Evolutionary conservation across 768 basidiomycete genomes (phyloP).

Genomic region (Collybiopsis luxurians): DNA sequence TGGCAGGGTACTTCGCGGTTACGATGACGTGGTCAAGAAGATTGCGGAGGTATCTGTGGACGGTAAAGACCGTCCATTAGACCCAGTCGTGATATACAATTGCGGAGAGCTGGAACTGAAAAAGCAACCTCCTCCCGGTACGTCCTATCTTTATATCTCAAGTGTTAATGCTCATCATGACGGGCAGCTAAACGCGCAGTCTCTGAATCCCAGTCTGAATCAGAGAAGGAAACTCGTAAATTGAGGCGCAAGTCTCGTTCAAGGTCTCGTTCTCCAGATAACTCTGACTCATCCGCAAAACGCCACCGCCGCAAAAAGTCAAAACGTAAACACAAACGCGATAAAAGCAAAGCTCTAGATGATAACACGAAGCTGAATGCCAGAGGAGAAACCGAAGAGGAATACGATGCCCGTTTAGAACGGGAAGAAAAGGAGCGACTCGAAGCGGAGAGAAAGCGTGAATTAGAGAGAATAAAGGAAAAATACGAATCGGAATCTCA

Average conservation of each 20-base stretch:
- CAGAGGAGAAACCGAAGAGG: conserved; percentile 61
- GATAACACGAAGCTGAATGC: conserved; percentile 12
- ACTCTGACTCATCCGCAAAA: conserved; percentile 11
- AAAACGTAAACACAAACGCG: conserved; percentile 23
- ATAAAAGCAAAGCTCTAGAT: conserved; percentile 17
- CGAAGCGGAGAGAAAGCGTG: conserved; percentile 41
- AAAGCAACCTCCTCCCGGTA: conserved; percentile 28
- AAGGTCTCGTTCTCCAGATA: conserved; percentile 14
- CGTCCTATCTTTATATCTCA: not conserved
- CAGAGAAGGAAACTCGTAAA: conserved; percentile 12
- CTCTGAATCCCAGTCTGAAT: conserved; percentile 4
- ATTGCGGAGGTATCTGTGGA: conserved; percentile 69
- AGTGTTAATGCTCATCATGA: not conserved
- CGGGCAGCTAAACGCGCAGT: conserved; percentile 12
- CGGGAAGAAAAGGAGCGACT: conserved; percentile 62
- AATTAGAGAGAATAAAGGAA: conserved; percentile 48
- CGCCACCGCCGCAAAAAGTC: conserved; percentile 19
- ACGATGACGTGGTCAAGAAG: conserved; percentile 53
- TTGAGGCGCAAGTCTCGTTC: conserved; percentile 15
- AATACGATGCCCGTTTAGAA: conserved; percentile 68
- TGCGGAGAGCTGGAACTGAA: conserved; percentile 85
- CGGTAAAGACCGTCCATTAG: conserved; percentile 68
- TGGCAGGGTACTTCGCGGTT: conserved; percentile 57
- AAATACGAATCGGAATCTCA: conserved; percentile 29
- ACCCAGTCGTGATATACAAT: conserved; percentile 65